Evolutionary conservation across 495 filamentous ascomycete species (phyloP), one percentile per base, ranked within the genome.

Genomic region (Xylaria sp.): DNA sequence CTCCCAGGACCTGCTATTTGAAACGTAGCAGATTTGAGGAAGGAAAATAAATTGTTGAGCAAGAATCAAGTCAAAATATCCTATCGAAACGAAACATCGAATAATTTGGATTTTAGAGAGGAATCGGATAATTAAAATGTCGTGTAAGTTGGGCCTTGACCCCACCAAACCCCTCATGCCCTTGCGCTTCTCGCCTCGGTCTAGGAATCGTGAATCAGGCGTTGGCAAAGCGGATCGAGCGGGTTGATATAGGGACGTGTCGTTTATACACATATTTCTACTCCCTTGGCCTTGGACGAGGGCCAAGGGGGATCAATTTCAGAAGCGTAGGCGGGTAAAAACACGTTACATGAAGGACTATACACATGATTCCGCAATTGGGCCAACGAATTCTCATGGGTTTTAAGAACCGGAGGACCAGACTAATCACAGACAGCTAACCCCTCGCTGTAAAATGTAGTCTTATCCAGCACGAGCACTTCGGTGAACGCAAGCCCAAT

Each of bases 401-500:
- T 21, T 12, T 12, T 37, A 14, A 17, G 17, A 3, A 21, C 31
- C 24, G 12, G 33, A 6, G 14, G 19, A 29, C 8, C 21, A 19
- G 12, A 35, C 11, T 29, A 29, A 37, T 65, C 12, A 52, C 31
- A 55, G 35, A 12, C 48, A 21, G 46, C 63, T 67, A 29, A 37
- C 62, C 15, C 8, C 63, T 52, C 2, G 12, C 31, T 17, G 15
- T 24, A 5, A 31, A 17, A 21, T 55, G 35, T 72, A 84, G 82
- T 84, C 74, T 75, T 86, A 68, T 78, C 70, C 29, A 75, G 74
- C 55, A 79, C 78, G 35, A 85, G 82, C 14, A 79, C 77, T 46
- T 79, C 90, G 65, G 85, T 84, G 41, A 87, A 86, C 72, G 82
- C 87, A 40, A 90, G 89, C 14, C 81, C 87, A 1, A 84, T 93